A percentile compares a stretch with the other conserved stretches of the same genome.
Evolutionary conservation across 805 yeast genomes (phyloP).

Genomic region (Saturnispora gosingensis): DNA sequence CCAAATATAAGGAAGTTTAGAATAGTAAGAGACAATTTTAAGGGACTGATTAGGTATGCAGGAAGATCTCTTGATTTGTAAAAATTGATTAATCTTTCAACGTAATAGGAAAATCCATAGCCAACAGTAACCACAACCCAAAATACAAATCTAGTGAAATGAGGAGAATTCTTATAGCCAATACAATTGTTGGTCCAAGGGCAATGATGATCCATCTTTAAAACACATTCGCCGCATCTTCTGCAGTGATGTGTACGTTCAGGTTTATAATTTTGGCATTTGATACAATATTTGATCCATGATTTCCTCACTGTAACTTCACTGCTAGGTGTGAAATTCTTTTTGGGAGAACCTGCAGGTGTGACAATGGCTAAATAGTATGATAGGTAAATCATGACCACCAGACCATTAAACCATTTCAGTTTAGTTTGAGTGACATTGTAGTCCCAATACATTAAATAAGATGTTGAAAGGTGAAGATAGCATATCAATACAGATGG

Average conservation of each 20-base stretch:
- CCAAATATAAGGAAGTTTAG: conserved; percentile 44
- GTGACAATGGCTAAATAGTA: conserved; percentile 59
- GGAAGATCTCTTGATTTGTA: conserved; percentile 47
- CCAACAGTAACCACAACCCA: conserved; percentile 53
- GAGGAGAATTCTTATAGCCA: conserved; percentile 69
- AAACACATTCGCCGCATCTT: conserved; percentile 62
- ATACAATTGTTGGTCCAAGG: conserved; percentile 94
- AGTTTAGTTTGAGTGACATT: conserved; percentile 31
- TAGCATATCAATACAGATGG: conserved; percentile 51
- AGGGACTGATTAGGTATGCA: conserved; percentile 40
- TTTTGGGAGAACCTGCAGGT: conserved; percentile 63
- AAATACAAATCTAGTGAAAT: conserved; percentile 64
- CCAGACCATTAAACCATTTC: conserved; percentile 24
- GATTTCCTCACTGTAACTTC: neutral
- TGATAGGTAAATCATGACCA: conserved; percentile 58
- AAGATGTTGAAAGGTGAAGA: conserved; percentile 57
- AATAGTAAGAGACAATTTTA: conserved; percentile 47
- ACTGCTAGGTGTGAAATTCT: conserved; percentile 30
- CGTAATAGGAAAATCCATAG: conserved; percentile 35
- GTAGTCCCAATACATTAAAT: conserved; percentile 40
- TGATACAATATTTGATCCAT: conserved; percentile 65
- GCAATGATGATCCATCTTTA: conserved; percentile 89
- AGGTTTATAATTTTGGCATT: conserved; percentile 68
- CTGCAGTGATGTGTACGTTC: conserved; percentile 84
- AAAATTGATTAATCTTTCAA: conserved; percentile 31